phyloP scores from a whole-genome alignment of 2,329 filamentous ascomycete species.

The Fusarium equiseti region DNA sequence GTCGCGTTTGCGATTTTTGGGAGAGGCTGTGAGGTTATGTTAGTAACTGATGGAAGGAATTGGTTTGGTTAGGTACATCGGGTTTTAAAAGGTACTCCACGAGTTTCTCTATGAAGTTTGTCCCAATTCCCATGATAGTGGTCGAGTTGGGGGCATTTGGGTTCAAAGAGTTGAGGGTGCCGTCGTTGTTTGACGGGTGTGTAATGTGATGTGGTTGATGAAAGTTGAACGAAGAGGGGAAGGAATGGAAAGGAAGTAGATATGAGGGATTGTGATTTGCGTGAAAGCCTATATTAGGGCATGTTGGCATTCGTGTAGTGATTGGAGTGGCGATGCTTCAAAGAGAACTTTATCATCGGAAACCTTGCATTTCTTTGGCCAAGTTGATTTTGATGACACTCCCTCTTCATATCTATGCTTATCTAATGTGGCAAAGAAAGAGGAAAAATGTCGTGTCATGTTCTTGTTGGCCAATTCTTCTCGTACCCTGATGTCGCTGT shows the following conservation, averaged over 20 bases:
- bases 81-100: not conserved
- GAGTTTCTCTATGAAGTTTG: not conserved
- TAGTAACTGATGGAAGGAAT: not conserved
- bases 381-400: no score
- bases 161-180: not conserved
- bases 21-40: not conserved
- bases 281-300: not conserved
- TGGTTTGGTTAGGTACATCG: not conserved
- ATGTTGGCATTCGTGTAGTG: not conserved
- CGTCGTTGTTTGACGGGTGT: not conserved
- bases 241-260: no score
- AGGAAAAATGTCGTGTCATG: not conserved
- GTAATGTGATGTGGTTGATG: not conserved
- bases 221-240: not conserved
- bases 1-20: not conserved
- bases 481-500: fast-evolving
- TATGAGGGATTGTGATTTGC: not conserved
- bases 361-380: not conserved
- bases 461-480: not conserved
- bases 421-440: not conserved
- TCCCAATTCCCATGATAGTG: no score
- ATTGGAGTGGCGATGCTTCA: not conserved
- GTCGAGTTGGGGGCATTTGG: no score
- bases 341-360: not conserved
- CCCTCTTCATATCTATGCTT: not conserved